phyloP scores from a whole-genome alignment of 2,329 filamentous ascomycete genomes.

The Chaetomium olivaceum region DNA sequence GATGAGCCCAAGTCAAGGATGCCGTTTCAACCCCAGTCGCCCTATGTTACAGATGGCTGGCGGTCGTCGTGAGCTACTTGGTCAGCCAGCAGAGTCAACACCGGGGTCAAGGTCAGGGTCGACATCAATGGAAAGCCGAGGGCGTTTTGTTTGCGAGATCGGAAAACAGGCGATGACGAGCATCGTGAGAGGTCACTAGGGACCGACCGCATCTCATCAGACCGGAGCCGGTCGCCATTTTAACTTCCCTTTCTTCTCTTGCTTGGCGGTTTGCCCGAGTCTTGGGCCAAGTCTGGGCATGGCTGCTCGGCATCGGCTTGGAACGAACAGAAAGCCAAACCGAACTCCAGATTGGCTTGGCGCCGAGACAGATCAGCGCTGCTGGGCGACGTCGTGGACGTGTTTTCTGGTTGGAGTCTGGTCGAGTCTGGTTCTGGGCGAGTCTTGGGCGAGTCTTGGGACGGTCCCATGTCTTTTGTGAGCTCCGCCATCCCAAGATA shows the following conservation, averaged over 20 bases:
- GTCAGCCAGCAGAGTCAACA: not conserved
- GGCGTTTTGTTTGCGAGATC: not conserved
- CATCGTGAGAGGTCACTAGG: not conserved
- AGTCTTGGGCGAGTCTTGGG: not conserved
- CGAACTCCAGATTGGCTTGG: slow-evolving; percentile 20
- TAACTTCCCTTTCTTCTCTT: slow-evolving; percentile 14
- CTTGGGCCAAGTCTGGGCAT: slow-evolving; percentile 24
- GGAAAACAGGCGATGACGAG: not conserved
- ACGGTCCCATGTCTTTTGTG: not conserved
- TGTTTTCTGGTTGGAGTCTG: not conserved
- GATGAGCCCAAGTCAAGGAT: not conserved
- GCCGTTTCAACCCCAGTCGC: not conserved
- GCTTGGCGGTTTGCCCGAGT: slow-evolving; percentile 23
- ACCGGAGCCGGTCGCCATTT: slow-evolving; percentile 22
- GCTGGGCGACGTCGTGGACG: not conserved
- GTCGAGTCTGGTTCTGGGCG: not conserved
- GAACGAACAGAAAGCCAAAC: slow-evolving; percentile 15
- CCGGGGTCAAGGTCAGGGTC: not conserved
- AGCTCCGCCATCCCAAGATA: not conserved
- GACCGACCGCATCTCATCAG: not conserved
- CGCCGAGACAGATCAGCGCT: slow-evolving; percentile 28
- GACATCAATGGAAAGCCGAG: not conserved
- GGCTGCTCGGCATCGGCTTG: slow-evolving; percentile 18
- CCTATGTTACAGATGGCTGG: not conserved
- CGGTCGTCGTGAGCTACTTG: not conserved